phyloP scores from a whole-genome alignment of 441 rosid species.

The Jatropha multifida region DNA sequence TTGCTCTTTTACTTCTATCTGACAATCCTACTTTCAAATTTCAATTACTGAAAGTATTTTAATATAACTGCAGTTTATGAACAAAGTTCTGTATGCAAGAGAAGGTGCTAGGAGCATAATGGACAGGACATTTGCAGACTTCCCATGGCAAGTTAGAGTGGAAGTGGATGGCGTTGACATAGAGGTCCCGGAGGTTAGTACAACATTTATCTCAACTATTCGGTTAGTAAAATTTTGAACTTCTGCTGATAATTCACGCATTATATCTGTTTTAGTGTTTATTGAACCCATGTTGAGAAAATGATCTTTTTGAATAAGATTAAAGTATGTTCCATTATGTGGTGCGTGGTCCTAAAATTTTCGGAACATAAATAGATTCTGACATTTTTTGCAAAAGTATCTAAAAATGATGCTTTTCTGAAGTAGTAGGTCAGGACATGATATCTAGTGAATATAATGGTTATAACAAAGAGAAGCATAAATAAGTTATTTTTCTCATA shows the following conservation, averaged over 20 bases:
- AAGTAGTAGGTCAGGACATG: neutral
- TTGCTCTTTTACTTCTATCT: neutral
- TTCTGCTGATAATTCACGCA: neutral
- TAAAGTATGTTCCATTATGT: neutral
- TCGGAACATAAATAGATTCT: neutral
- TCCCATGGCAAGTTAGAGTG: constrained; percentile 91
- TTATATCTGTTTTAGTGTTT: neutral
- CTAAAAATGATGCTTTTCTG: neutral
- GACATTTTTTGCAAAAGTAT: neutral
- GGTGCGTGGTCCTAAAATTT: neutral
- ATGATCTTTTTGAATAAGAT: neutral
- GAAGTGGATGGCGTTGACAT: constrained; percentile 91
- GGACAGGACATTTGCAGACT: constrained; percentile 93
- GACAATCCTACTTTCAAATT: constrained; percentile 1
- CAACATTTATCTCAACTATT: neutral
- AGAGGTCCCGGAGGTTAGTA: constrained; percentile 94
- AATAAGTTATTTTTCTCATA: too few species aligned
- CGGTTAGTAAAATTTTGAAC: constrained; percentile 1
- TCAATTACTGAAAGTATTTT: constrained; percentile 27
- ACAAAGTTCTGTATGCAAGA: constrained; percentile 94
- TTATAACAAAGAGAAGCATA: too few species aligned
- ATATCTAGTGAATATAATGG: too few species aligned
- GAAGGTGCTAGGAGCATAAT: constrained; percentile 97
- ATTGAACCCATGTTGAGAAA: neutral
- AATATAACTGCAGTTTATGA: constrained; percentile 79